Base-by-base conservation (phyloP, 495 filamentous ascomycete species). In the Pyrenula massariospora region DNA sequence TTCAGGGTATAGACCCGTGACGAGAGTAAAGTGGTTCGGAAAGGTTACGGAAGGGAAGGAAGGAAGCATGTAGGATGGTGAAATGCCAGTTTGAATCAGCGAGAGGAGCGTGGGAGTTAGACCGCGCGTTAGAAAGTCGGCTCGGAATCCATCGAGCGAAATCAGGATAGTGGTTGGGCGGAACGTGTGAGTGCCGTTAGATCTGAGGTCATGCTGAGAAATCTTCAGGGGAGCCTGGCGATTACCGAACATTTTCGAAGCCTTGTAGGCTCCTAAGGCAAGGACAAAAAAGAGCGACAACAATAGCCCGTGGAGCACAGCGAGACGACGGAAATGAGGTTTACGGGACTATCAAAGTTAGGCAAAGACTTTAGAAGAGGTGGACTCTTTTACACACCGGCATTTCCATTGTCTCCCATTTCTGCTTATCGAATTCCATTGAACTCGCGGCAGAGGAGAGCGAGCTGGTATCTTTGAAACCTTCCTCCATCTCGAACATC, bases 11-110 rank as follows among this genome's bases (percentile, higher is more conserved):
- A 99, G 68, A 0, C 93, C 93, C 0, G 93, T 97, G 2, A 87
- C 89, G 25, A 99, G 76, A 0, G 93, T 97, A 71, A 89, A 96
- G 65, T 99, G 93, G 66, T 99, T 99, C 47, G 93, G 93, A 65
- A 99, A 99, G 1, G 93, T 99, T 22, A 99, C 89, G 55, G 88
- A 92, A 1, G 93, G 93, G 64, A 99, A 99, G 58, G 87, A 88
- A 0, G 93, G 94, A 10, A 78, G 77, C 89, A 99, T 95, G 65
- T 91, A 95, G 55, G 78, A 77, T 10, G 93, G 91, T 3, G 91
- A 95, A 1, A 99, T 82, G 25, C 93, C 93, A 48, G 86, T 79
- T 25, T 82, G 81, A 59, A 95, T 76, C 63, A 99, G 88, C 12
- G 80, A 74, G 57, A 84, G 87, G 3, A 99, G 77, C 0, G 85